Base-by-base conservation (phyloP, 345 rosid genomes). In the Pistacia atlantica region DNA sequence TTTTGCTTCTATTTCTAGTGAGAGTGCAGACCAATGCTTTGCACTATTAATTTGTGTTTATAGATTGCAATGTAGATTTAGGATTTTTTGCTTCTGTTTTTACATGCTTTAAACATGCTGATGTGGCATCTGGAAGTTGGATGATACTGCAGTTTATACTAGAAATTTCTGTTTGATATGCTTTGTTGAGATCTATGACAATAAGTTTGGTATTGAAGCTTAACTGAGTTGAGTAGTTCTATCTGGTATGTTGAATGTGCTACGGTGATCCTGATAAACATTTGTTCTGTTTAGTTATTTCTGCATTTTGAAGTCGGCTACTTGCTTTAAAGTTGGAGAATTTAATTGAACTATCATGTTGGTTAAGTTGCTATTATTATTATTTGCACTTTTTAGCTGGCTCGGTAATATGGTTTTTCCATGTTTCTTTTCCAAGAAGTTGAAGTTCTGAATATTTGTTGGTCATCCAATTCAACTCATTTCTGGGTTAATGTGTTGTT, bases 81-180 rank as follows among this genome's bases (percentile, higher is more conserved):
- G 73, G 18, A 69, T 62, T 20, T 78, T 75, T 64, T 17, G 64
- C 31, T 69, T 69, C 48, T 55, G 25, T 49, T 57, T 67, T 63
- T 65, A 48, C 45, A 69, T 25, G 72, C 25, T 18, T n/a, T 45
- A 2, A 65, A 46, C 48, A 16, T 60, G 69, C 37, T 4, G 1
- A 14, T 59, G 12, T 58, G 45, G 65, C 38, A 58, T 58, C 20
- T 58, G 33, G 49, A 11, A 58, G 66, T 22, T 17, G 56, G 65
- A 76, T 70, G 57, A 55, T 67, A 20, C 1, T 49, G 8, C 71
- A 65, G 9, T 42, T 42, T 59, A 14, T 56, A 28, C 60, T 68
- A 68, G 54, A 38, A 31, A 83, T 42, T 62, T 72, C 56, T n/a
- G 35, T 48, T 31, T 66, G 76, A 31, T 71, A 28, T 81, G 75